phyloP scores from a whole-genome alignment of 768 basidiomycete genomes.

The Suillus occidentalis region DNA sequence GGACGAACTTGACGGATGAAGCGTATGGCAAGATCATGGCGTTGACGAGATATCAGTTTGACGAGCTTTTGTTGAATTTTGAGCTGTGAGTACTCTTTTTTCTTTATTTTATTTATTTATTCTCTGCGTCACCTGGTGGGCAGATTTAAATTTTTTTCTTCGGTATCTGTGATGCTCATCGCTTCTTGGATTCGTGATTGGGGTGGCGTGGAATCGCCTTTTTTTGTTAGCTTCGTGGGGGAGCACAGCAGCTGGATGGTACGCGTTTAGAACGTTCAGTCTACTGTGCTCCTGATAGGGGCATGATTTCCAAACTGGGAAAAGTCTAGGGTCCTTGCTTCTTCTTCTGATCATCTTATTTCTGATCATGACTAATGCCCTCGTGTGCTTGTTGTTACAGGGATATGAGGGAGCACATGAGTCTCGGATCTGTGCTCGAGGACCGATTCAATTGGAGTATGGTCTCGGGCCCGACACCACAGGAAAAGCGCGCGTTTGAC shows the following conservation, averaged over 20 bases:
- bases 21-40: slow-evolving; percentile 38
- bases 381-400: slow-evolving; percentile 36
- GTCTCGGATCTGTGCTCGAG: slow-evolving; percentile 43
- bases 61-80: slow-evolving; percentile 54
- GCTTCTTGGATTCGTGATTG: neutral
- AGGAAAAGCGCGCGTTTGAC: slow-evolving; percentile 57
- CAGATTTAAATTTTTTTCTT: neutral
- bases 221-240: neutral
- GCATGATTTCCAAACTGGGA: neutral
- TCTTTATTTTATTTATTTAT: neutral
- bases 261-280: slow-evolving; percentile 1
- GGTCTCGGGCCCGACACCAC: slow-evolving; percentile 39
- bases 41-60: slow-evolving; percentile 62
- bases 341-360: neutral
- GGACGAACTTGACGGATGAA: slow-evolving; percentile 5
- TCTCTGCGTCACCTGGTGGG: neutral
- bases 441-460: slow-evolving; percentile 52
- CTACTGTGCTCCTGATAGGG: neutral
- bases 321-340: neutral
- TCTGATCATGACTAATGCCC: slow-evolving; percentile 3
- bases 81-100: slow-evolving; percentile 52
- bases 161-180: neutral
- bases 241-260: neutral
- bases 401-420: slow-evolving; percentile 65
- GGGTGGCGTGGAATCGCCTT: neutral